phyloP scores from a whole-genome alignment of 768 basidiomycete species.

The Collybia sordida region DNA sequence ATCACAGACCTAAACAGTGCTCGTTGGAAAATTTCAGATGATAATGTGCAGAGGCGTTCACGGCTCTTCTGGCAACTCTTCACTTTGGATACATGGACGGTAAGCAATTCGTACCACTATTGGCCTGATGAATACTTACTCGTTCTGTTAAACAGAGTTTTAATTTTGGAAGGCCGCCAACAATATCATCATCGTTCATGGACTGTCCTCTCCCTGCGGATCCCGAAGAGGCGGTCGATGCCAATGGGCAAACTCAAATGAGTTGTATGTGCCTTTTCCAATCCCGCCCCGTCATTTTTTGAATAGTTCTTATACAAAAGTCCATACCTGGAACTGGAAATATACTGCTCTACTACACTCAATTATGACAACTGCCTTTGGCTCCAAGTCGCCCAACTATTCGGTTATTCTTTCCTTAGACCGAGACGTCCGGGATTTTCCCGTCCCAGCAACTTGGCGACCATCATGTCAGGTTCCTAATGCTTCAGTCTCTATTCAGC shows the following conservation, averaged over 20 bases:
- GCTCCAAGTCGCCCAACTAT: conserved; percentile 52
- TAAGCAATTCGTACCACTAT: conserved; percentile 23
- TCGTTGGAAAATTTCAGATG: conserved; percentile 56
- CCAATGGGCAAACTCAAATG: conserved; percentile 33
- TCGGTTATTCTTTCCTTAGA: conserved; percentile 55
- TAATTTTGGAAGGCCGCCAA: conserved; percentile 58
- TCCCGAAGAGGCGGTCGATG: conserved; percentile 22
- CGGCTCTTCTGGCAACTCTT: conserved; percentile 73
- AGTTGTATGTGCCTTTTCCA: conserved; percentile 36
- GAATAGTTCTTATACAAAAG: conserved; percentile 27
- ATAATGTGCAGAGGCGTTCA: conserved; percentile 44
- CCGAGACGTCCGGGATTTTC: conserved; percentile 59
- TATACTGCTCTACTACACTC: conserved; percentile 53
- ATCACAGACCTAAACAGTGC: conserved; percentile 55
- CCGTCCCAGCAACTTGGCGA: conserved; percentile 47
- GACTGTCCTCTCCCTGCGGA: conserved; percentile 58
- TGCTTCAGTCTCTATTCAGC: conserved; percentile 14
- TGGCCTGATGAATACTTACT: background rate
- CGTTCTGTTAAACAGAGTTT: conserved; percentile 45
- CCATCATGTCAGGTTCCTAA: conserved; percentile 21
- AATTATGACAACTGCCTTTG: conserved; percentile 51
- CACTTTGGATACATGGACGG: conserved; percentile 58
- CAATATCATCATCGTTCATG: conserved; percentile 48
- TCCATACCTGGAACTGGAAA: conserved; percentile 54
- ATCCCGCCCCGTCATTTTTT: background rate